Evolutionary conservation across 2,329 filamentous ascomycete genomes (phyloP), one percentile per base, ranked within the genome.

Genomic region (Trichoderma aggressivum): DNA sequence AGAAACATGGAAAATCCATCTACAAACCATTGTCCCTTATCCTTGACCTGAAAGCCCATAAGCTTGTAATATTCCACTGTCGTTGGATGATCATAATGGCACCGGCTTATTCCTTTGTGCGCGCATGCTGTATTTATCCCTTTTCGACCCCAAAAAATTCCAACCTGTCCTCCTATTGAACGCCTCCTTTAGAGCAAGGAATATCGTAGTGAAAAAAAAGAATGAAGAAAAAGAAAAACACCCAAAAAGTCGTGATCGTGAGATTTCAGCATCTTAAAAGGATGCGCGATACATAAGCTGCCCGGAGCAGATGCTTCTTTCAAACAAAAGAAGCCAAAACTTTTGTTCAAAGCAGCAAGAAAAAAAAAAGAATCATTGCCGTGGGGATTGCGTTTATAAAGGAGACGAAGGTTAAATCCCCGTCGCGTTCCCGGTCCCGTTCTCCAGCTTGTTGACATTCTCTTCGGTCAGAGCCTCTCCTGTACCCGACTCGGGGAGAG

Each of bases 401-500:
- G 12, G 21, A 24, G n/a, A 24, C 0, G 28, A 18, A 26, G 28
- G 5, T 59, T 2, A 59, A 2, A 16, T 58, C 39, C 71, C 66
- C 16, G 73, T 81, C 39, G 16, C 39, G 39, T 16, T 10, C 18
- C 36, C 39, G 7, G 39, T n/a, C 70, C 84, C 80, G 10, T 73
- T 81, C 70, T 84, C 80, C 58, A 88, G 75, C 72, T 80, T 85
- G 43, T 83, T 85, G 60, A 88, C 79, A 74, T 88, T 88, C 75
- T 86, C 86, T 73, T 86, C 84, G 1, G 86, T 88, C 72, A 88
- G 74, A 6, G 82, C 82, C 69, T 87, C 84, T 3, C 82, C 82
- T 8, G 75, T 70, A 12, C 79, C 76, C 30, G 76, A 72, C 50
- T 80, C 81, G 11, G 82, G 78, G 32, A 80, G 80, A 8, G 79